phyloP scores from a whole-genome alignment of 2,329 filamentous ascomycete species.

The Phyllosticta citrichinensis region DNA sequence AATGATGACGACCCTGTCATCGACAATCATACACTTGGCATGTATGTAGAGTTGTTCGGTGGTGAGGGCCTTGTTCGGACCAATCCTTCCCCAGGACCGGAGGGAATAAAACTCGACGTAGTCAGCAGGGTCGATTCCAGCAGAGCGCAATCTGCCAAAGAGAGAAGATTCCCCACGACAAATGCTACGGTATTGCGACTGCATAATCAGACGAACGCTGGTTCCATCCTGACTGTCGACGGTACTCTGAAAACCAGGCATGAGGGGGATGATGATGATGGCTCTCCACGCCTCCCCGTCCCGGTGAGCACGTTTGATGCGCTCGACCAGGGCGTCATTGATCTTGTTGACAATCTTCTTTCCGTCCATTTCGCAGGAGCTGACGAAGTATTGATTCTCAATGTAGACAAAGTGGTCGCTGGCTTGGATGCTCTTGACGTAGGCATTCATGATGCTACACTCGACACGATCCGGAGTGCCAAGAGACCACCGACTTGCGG shows the following conservation, averaged over 20 bases:
- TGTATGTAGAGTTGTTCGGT: slow-evolving; percentile 98
- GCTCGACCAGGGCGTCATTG: slow-evolving; percentile 85
- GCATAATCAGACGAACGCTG: slow-evolving; percentile 89
- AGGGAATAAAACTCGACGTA: slow-evolving; percentile 94
- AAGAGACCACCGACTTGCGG: slow-evolving; percentile 82
- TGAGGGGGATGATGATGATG: slow-evolving; percentile 81
- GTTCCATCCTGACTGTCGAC: slow-evolving; percentile 91
- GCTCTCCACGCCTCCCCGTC: slow-evolving; percentile 86
- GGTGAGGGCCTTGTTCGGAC: slow-evolving; percentile 68
- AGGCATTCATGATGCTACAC: slow-evolving; percentile 91
- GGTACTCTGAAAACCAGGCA: slow-evolving; percentile 98
- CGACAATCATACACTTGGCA: slow-evolving; percentile 91
- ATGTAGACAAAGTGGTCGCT: slow-evolving; percentile 98
- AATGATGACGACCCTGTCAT: slow-evolving; percentile 86
- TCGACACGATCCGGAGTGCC: slow-evolving; percentile 76
- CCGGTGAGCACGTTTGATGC: slow-evolving; percentile 73
- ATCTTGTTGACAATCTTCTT: slow-evolving; percentile 87
- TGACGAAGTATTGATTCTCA: slow-evolving; percentile 98
- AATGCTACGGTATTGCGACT: slow-evolving; percentile 93
- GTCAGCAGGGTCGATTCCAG: slow-evolving; percentile 82
- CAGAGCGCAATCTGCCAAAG: slow-evolving; percentile 70
- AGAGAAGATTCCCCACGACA: slow-evolving; percentile 88
- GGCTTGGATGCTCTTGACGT: slow-evolving; percentile 86
- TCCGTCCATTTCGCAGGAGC: slow-evolving; percentile 78
- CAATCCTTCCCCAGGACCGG: slow-evolving; percentile 85